A percentile compares a stretch with the other conserved stretches of the same genome.
phyloP scores from a whole-genome alignment of 345 rosid species.

The Reutealis trisperma region DNA sequence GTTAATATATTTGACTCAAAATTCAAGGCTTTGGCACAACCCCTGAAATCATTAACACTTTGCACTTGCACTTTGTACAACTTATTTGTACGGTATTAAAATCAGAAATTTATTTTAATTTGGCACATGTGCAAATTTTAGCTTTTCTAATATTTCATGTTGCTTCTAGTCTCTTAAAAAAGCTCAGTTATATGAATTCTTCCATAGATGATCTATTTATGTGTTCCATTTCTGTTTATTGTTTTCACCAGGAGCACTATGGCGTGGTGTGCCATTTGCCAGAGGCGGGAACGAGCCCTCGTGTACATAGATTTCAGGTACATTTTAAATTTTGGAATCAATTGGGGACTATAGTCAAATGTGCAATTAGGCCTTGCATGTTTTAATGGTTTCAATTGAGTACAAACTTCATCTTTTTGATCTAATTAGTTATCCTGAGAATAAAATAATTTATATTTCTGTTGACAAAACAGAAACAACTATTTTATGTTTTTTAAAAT shows the following conservation, averaged over 20 bases:
- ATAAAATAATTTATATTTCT: too few relatives aligned
- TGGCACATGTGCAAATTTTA: neutral
- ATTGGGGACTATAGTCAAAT: neutral
- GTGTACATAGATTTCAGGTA: constrained; percentile 81
- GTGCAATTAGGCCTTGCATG: too few relatives aligned
- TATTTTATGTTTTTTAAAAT: too few relatives aligned
- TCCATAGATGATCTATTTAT: neutral
- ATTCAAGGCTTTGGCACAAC: too few relatives aligned
- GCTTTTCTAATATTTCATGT: neutral
- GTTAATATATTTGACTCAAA: too few relatives aligned
- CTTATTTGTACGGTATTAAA: too few relatives aligned
- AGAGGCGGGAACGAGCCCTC: constrained; percentile 56
- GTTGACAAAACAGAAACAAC: too few relatives aligned
- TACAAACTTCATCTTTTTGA: too few relatives aligned
- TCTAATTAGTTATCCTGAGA: too few relatives aligned
- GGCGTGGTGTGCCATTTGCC: constrained; percentile 51
- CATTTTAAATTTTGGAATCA: neutral
- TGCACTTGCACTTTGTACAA: too few relatives aligned
- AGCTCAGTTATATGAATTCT: neutral
- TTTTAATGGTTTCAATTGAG: too few relatives aligned
- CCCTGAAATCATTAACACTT: too few relatives aligned
- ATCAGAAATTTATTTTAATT: neutral
- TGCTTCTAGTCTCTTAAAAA: neutral
- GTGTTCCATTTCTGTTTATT: constrained; percentile 2
- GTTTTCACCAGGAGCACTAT: constrained; percentile 63